phyloP scores from a whole-genome alignment of 2,329 filamentous ascomycete species.

The Trichoderma atroviride region DNA sequence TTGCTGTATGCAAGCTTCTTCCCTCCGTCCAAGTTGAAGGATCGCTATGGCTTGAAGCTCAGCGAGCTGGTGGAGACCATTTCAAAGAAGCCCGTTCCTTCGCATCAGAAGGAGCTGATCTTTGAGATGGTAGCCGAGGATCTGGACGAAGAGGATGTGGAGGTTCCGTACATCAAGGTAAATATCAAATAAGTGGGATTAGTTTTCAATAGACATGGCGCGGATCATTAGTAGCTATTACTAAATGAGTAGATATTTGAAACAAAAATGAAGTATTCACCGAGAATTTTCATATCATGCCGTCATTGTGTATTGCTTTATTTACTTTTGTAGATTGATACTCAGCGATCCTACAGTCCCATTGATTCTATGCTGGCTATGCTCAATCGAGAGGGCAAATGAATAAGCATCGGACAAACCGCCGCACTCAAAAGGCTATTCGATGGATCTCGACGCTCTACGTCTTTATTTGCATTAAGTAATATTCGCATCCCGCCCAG shows the following conservation, averaged over 20 bases:
- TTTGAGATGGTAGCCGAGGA: conserved; percentile 96
- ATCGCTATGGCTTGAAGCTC: conserved; percentile 79
- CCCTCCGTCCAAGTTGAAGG: conserved; percentile 74
- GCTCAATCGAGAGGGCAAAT: neutral
- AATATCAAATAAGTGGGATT: conserved; percentile 54
- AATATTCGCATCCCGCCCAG: neutral
- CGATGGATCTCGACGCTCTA: neutral
- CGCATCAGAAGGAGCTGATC: conserved; percentile 92
- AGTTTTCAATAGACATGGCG: conserved; percentile 20
- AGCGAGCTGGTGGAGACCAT: conserved; percentile 86
- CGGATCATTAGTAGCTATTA: neutral
- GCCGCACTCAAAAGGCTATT: neutral
- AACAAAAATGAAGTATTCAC: neutral
- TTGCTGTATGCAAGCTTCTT: conserved; percentile 94
- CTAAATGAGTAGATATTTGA: conserved; percentile 11
- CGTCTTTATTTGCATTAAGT: neutral
- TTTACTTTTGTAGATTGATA: neutral
- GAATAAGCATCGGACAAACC: neutral
- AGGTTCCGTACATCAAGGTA: conserved; percentile 95
- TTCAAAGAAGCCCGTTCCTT: conserved; percentile 87
- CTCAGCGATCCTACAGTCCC: neutral
- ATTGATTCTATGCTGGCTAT: neutral
- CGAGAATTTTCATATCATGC: neutral
- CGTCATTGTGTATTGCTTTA: neutral
- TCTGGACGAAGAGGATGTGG: conserved; percentile 85